Percentiles rank a stretch among this genome's conserved stretches.
Conservation (phyloP, 2,329 filamentous ascomycete species). For the Apiospora saccharicola region DNA sequence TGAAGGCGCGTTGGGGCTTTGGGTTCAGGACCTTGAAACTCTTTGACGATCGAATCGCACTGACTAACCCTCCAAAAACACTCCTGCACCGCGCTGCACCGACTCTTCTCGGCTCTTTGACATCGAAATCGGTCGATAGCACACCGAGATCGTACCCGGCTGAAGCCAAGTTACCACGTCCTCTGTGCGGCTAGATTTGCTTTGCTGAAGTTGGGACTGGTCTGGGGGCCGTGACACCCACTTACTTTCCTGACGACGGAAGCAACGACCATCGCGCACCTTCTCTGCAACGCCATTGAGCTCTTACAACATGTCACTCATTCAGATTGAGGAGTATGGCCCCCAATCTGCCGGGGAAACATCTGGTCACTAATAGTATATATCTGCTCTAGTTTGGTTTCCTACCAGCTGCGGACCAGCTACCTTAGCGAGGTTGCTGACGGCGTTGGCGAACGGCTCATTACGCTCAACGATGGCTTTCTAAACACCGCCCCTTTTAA, state of each 20-base stretch:
- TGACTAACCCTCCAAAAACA: neutral
- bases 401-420: slow-evolving; percentile 81
- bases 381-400: slow-evolving; percentile 67
- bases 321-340: slow-evolving; percentile 53
- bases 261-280: neutral
- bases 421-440: slow-evolving; percentile 84
- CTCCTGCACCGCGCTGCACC: neutral
- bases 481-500: slow-evolving; percentile 84
- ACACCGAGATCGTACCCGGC: neutral
- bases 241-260: neutral
- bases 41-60: neutral
- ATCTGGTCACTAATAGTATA: neutral
- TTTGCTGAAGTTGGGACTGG: neutral
- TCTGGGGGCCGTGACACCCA: neutral
- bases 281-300: neutral
- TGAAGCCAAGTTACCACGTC: neutral
- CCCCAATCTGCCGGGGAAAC: neutral
- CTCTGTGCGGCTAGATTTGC: neutral
- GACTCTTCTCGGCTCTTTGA: slow-evolving; percentile 2
- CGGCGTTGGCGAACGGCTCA: slow-evolving; percentile 83
- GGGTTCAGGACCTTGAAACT: neutral
- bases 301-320: slow-evolving; percentile 48
- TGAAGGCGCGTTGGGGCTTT: neutral
- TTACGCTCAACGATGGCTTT: slow-evolving; percentile 80
- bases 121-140: slow-evolving; percentile 10